These are phyloP conservation scores for Penicillium occitanis DNA, from an alignment of 2,329 filamentous ascomycete genomes.

Conservation along the genomic window DNA sequence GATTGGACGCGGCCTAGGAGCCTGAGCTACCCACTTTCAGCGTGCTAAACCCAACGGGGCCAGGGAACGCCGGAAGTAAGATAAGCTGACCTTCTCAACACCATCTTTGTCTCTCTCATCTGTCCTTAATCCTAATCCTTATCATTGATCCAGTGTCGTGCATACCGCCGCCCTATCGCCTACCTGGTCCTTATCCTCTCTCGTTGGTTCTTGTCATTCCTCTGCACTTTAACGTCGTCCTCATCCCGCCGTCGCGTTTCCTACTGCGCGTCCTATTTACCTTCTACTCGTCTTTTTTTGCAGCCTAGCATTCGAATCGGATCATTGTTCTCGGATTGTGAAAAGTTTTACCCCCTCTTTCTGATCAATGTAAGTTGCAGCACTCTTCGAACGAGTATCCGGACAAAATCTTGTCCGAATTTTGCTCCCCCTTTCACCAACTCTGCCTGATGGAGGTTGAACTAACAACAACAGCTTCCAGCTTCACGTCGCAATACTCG, in stretches of 20 bases:
- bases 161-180: not conserved
- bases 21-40: not conserved
- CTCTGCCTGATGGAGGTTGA: not conserved
- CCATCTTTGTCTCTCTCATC: not conserved
- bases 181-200: not conserved
- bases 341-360: not conserved
- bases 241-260: not conserved
- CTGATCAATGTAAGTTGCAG: not conserved
- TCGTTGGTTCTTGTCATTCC: not conserved
- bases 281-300: not conserved
- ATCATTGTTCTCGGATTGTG: not conserved
- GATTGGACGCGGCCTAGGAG: not conserved
- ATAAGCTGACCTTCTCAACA: constrained; percentile 7
- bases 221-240: not conserved
- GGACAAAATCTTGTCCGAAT: not conserved
- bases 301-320: not conserved
- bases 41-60: constrained; percentile 4
- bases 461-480: constrained; percentile 1
- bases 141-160: not conserved
- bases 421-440: not conserved
- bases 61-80: constrained; percentile 4
- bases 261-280: not conserved
- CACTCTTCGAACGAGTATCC: too few relatives aligned
- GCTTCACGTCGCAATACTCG: not conserved
- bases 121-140: constrained; percentile 1